A percentile compares a stretch with the other conserved stretches of the same genome.
Conservation (phyloP, 192 early-diverging fungal species). For the Dissophora globulifera region DNA sequence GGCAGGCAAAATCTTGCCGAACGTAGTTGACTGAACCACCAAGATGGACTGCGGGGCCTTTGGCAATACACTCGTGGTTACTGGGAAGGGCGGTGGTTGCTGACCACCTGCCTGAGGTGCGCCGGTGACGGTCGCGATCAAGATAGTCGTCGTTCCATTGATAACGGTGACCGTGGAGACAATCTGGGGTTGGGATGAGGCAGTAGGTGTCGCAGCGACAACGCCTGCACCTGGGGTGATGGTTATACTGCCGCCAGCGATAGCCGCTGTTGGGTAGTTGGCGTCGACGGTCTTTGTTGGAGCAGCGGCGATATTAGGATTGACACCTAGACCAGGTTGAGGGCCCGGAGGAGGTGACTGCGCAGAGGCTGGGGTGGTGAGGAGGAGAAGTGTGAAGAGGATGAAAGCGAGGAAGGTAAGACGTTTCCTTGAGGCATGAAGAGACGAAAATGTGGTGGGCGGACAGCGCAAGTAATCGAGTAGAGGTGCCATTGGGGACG, state of each 20-base stretch:
- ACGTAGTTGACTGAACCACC: constrained; percentile 22
- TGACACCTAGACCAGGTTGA: constrained; percentile 13
- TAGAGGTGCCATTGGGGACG: too few relatives aligned
- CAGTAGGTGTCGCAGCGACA: neutral
- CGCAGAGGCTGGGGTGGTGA: neutral
- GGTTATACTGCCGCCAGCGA: too few relatives aligned
- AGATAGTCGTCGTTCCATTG: constrained; percentile 25
- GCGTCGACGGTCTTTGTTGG: neutral
- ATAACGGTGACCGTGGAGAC: constrained; percentile 36
- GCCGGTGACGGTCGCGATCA: constrained; percentile 14
- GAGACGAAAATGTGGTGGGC: too few relatives aligned
- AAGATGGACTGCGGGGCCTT: constrained; percentile 40
- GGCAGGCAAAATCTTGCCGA: constrained; percentile 39
- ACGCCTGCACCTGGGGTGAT: too few relatives aligned
- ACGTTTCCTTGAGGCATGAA: too few relatives aligned
- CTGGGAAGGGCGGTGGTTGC: neutral
- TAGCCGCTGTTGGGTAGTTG: neutral
- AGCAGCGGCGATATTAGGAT: neutral
- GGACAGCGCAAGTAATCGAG: too few relatives aligned
- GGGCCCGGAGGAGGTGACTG: constrained; percentile 11
- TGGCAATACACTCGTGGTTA: constrained; percentile 4
- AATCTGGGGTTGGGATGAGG: neutral
- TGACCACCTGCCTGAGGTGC: neutral
- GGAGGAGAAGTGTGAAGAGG: neutral
- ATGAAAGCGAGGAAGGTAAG: neutral